Evolutionary conservation across 345 rosid species (phyloP).

Genomic region (Noccaea bulbosa): DNA sequence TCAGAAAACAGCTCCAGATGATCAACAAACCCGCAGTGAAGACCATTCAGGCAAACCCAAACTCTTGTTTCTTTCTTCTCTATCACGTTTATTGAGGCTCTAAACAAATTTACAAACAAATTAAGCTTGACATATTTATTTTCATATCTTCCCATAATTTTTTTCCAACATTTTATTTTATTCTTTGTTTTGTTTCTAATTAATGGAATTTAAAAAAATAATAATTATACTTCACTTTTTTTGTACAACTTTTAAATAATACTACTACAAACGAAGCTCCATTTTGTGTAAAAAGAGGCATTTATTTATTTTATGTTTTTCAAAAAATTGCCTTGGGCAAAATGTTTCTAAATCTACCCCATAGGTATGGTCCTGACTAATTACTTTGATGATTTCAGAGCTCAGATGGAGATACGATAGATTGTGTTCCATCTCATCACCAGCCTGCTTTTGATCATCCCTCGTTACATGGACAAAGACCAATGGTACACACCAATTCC

Average conservation of each 20-base stretch:
- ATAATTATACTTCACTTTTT: too few species aligned
- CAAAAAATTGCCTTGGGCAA: neutral
- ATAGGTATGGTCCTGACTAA: neutral
- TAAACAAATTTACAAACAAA: neutral
- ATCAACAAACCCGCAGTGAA: conserved; percentile 83
- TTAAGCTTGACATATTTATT: neutral
- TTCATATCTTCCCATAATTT: too few species aligned
- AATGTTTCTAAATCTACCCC: conserved; percentile 4
- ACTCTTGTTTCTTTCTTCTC: conserved; percentile 4
- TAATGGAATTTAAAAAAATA: too few species aligned
- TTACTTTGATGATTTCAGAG: conserved; percentile 54
- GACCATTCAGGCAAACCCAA: conserved; percentile 70
- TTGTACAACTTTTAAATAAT: too few species aligned
- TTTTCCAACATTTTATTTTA: too few species aligned
- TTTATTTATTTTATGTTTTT: neutral
- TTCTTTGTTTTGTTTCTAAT: too few species aligned
- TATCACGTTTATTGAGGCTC: neutral
- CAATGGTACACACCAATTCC: conserved; percentile 55
- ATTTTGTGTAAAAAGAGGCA: too few species aligned
- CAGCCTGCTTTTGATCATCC: conserved; percentile 98
- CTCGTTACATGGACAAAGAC: conserved; percentile 62
- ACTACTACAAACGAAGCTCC: too few species aligned
- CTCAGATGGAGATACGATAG: conserved; percentile 85
- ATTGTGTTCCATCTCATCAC: conserved; percentile 75
- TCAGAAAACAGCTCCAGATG: conserved; percentile 65